Conservation (phyloP, 768 basidiomycete species). For the Hygrophorus pudorinus region DNA sequence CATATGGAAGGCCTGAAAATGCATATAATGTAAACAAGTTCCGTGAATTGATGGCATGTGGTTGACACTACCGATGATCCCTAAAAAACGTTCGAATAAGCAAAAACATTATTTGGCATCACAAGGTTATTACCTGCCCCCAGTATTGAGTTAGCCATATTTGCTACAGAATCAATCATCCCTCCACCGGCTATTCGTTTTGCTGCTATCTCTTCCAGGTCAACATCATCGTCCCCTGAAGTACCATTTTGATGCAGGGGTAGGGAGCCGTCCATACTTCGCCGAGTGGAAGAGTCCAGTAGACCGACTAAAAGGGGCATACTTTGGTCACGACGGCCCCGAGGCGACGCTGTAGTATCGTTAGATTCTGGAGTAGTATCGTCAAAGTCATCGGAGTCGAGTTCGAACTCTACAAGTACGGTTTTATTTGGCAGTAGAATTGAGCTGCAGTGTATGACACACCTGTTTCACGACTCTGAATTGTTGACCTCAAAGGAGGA, state of each 20-base stretch:
- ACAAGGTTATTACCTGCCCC: slow-evolving; percentile 57
- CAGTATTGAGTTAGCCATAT: slow-evolving; percentile 95
- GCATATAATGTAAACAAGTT: slow-evolving; percentile 6
- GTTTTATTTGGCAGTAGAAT: slow-evolving; percentile 7
- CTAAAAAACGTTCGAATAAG: slow-evolving; percentile 21
- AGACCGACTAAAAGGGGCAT: slow-evolving; percentile 78
- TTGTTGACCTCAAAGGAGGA: slow-evolving; percentile 61
- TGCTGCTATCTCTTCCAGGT: slow-evolving; percentile 65
- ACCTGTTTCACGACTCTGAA: slow-evolving; percentile 76
- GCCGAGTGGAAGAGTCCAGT: slow-evolving; percentile 52
- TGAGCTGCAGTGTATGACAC: slow-evolving; percentile 10
- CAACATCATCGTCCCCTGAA: slow-evolving; percentile 28
- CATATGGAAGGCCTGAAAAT: slow-evolving; percentile 77
- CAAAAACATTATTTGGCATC: neutral
- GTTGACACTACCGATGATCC: slow-evolving; percentile 53
- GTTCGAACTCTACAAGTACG: slow-evolving; percentile 57
- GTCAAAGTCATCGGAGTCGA: slow-evolving; percentile 77
- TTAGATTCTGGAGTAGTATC: slow-evolving; percentile 27
- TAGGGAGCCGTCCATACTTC: slow-evolving; percentile 47
- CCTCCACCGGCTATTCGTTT: slow-evolving; percentile 63
- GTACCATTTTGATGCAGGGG: slow-evolving; percentile 31
- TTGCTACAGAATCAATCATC: slow-evolving; percentile 70
- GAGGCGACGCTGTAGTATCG: slow-evolving; percentile 21
- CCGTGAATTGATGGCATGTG: neutral
- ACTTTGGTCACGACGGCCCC: slow-evolving; percentile 36